Evolutionary conservation across 495 filamentous ascomycete genomes (phyloP).

Genomic region (Xylaria nigripes): DNA sequence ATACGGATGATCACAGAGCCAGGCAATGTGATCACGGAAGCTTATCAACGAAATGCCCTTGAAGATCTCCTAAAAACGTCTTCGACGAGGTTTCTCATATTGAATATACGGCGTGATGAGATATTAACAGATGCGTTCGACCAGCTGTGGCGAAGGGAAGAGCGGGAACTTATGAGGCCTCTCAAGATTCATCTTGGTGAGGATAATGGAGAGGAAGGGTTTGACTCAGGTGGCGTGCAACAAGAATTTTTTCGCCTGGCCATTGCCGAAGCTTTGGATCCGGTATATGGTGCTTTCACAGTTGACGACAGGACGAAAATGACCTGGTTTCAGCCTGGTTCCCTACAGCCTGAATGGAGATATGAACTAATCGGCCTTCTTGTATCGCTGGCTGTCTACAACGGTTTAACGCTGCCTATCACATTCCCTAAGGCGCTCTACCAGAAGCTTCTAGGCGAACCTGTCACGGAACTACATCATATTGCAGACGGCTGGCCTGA

Average conservation of each 20-base stretch:
- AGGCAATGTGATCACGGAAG: conserved; percentile 36
- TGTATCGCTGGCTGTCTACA: conserved; percentile 86
- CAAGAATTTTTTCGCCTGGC: conserved; percentile 89
- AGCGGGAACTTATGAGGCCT: conserved; percentile 72
- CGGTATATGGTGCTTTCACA: conserved; percentile 67
- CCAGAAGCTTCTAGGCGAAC: conserved; percentile 60
- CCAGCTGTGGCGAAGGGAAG: conserved; percentile 79
- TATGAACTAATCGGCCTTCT: conserved; percentile 86
- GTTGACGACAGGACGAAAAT: conserved; percentile 63
- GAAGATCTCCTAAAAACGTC: conserved; percentile 55
- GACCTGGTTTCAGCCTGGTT: conserved; percentile 80
- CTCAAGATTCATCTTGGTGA: conserved; percentile 82
- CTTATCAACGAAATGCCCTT: conserved; percentile 42
- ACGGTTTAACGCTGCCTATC: conserved; percentile 80
- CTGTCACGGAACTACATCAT: conserved; percentile 57
- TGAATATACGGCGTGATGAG: conserved; percentile 63
- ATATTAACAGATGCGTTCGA: conserved; percentile 73
- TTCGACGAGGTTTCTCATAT: conserved; percentile 62
- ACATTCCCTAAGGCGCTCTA: conserved; percentile 83
- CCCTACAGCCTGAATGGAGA: conserved; percentile 74
- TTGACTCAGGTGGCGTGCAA: conserved; percentile 89
- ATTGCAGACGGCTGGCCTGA: conserved; percentile 85
- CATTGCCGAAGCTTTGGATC: conserved; percentile 66
- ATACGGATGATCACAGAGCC: conserved; percentile 51
- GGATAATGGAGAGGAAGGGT: conserved; percentile 73